Evolutionary conservation across 352 stramenopile genomes (phyloP), one percentile per base, ranked within the genome.

Genomic region (Phytophthora macrochlamydospora): DNA sequence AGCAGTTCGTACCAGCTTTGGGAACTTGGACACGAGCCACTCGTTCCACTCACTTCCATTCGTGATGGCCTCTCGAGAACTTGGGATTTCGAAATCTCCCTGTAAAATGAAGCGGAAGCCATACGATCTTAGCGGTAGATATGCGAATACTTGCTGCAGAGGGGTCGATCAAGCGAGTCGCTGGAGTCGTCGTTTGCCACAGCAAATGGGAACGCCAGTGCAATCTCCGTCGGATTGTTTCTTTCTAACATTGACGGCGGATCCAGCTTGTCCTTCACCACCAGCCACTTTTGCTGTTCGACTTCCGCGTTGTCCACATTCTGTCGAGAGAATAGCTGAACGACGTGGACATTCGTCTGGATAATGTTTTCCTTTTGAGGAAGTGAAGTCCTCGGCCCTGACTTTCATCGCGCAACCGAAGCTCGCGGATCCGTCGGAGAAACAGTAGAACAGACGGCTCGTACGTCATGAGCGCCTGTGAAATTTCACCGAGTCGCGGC

Each of bases 21-120:
- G 83, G 32, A 92, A 78, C 33, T 89, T 83, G 7, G 85, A 79
- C 12, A 95, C 73, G 13, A 97, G 82, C 87, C 86, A 95, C 65
- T 94, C 86, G 51, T 97, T 97, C 90, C 90, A 97, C 43, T 91
- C 82, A 58, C 85, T 94, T 3, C 86, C 83, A 45, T 89, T 92
- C 12, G 79, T 80, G 29, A 97, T 90, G 7, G 88, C 85, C 56
- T 97, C 90, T 32, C 90, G 81, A 28, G 86, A 96, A 51, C 88
- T 95, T 12, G 88, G 83, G 1, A 96, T 82, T 51, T 95, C 83
- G 65, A 95, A 97, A 50, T 97, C 85, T 38, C 79, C 88, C 32
- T 97, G 90, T 7, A 97, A 31, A 35, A 97, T 91, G 76, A 94
- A 96, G 1, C 81, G 83, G 33, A 96, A 92, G 18, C 85, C 85